phyloP scores from a whole-genome alignment of 2,329 filamentous ascomycete genomes.

The Exserohilum turcica region DNA sequence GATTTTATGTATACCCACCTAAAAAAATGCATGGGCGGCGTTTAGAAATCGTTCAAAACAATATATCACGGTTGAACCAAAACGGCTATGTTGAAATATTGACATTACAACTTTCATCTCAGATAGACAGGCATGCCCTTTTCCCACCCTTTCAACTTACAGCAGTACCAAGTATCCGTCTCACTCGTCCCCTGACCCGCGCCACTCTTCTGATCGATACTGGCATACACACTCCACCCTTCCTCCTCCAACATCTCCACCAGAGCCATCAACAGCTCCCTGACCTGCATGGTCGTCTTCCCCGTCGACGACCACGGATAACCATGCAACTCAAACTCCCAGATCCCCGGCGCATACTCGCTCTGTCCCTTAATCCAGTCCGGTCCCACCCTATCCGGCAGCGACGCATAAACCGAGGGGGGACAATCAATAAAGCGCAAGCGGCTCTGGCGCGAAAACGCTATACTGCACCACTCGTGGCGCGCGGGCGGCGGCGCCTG shows the following conservation, averaged over 20 bases:
- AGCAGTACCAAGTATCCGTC: constrained; percentile 37
- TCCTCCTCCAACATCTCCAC: constrained; percentile 33
- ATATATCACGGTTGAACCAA: constrained; percentile 2
- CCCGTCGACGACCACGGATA: constrained; percentile 41
- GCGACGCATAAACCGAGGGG: constrained; percentile 11
- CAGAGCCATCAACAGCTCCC: constrained; percentile 44
- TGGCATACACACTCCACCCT: constrained; percentile 50
- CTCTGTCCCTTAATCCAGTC: constrained; percentile 17
- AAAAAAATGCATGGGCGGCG: constrained; percentile 13
- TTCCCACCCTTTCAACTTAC: constrained; percentile 26
- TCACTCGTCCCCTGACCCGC: constrained; percentile 23
- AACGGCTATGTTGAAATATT: too few species aligned
- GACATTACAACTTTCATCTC: too few species aligned
- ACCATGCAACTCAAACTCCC: constrained; percentile 45
- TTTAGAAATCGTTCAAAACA: constrained; percentile 1
- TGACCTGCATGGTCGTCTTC: constrained; percentile 45
- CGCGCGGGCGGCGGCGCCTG: constrained; percentile 42
- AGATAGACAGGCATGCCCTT: constrained; percentile 29
- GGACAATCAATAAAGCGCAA: constrained; percentile 43
- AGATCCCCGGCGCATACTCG: constrained; percentile 19
- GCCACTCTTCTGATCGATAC: constrained; percentile 42
- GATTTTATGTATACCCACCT: constrained; percentile 12
- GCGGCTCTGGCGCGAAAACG: constrained; percentile 35
- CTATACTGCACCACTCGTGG: constrained; percentile 48
- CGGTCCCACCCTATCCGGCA: constrained; percentile 16